These are phyloP conservation scores for Naganishia kalamii DNA, from an alignment of 768 basidiomycete species.

Conservation along the genomic window DNA sequence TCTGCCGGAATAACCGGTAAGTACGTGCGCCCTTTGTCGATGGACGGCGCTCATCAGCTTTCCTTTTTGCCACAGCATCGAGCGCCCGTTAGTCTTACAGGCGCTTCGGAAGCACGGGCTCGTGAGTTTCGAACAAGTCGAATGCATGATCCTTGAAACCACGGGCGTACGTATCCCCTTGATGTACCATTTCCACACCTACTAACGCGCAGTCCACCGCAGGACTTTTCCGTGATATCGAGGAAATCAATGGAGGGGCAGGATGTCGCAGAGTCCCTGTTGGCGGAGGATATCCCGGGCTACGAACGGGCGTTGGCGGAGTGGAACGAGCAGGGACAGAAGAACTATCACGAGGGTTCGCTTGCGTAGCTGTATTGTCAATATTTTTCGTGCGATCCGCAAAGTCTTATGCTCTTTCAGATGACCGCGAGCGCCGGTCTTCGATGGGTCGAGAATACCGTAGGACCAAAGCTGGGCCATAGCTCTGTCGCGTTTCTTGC, in stretches of 20 bases:
- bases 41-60: not conserved
- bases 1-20: not conserved
- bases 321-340: not conserved
- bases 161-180: not conserved
- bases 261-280: not conserved
- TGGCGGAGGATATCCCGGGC: constrained; percentile 1
- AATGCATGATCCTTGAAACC: constrained; percentile 8
- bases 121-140: not conserved
- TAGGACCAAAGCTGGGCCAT: no score
- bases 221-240: constrained; percentile 9
- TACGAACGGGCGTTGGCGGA: not conserved
- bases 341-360: no score
- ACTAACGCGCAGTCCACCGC: not conserved
- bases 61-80: not conserved
- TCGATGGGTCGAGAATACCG: no score
- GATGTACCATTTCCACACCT: not conserved
- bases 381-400: no score
- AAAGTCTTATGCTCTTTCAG: no score
- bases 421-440: no score
- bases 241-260: not conserved
- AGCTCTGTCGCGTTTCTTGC: no score
- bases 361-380: no score
- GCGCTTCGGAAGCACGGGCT: not conserved
- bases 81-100: not conserved
- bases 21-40: not conserved